These are phyloP conservation scores for Solanum stenotomum DNA, from an alignment of 257 asterid species.

Conservation along the genomic window DNA sequence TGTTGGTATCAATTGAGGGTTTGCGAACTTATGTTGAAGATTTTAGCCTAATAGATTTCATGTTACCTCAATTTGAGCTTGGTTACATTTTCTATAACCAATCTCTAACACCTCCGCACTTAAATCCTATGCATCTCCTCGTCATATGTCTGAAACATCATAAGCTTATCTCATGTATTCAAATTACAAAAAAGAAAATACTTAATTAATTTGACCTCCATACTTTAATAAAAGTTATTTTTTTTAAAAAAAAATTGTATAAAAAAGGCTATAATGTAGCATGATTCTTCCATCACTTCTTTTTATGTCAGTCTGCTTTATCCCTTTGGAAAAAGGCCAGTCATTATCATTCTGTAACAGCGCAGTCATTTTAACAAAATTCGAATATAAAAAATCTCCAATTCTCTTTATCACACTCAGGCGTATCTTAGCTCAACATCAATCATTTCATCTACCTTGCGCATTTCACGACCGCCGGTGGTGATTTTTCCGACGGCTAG, in stretches of 20 bases:
- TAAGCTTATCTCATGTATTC: neutral
- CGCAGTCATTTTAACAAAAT: conserved; percentile 19
- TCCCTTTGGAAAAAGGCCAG: neutral
- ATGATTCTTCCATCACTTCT: neutral
- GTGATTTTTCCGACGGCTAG: neutral
- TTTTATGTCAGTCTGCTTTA: neutral
- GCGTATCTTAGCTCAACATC: conserved; percentile 45
- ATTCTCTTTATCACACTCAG: neutral
- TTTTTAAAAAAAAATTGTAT: neutral
- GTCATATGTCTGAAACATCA: neutral
- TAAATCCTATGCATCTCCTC: too few species aligned
- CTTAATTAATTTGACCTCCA: neutral
- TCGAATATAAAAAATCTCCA: neutral
- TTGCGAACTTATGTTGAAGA: too few species aligned
- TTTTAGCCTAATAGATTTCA: too few species aligned
- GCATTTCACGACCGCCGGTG: conserved; percentile 34
- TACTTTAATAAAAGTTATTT: neutral
- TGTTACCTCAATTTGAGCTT: too few species aligned
- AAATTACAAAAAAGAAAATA: neutral
- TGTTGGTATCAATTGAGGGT: too few species aligned
- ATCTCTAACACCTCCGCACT: too few species aligned
- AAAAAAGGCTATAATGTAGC: neutral
- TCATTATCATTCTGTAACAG: neutral
- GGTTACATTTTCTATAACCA: too few species aligned
- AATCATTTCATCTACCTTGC: conserved; percentile 34